phyloP scores from a whole-genome alignment of 2,329 filamentous ascomycete species.

The Orbilia javanica region DNA sequence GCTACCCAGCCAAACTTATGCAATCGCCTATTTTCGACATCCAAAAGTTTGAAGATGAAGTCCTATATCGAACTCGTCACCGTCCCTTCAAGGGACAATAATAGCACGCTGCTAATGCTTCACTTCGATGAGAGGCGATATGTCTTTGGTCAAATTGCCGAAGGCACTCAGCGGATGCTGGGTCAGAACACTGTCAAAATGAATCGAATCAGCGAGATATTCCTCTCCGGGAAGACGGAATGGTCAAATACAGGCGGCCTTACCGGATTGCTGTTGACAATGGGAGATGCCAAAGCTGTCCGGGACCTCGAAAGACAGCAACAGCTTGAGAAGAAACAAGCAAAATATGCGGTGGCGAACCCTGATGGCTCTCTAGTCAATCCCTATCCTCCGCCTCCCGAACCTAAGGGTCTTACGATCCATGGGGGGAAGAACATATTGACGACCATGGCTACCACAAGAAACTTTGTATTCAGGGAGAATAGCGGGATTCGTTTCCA shows the following conservation, averaged over 20 bases:
- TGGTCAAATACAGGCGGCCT: constrained; percentile 85
- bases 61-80: constrained; percentile 80
- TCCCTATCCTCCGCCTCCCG: constrained; percentile 34
- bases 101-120: constrained; percentile 80
- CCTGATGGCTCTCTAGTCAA: constrained; percentile 61
- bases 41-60: constrained; percentile 71
- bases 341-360: constrained; percentile 59
- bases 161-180: constrained; percentile 85
- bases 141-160: constrained; percentile 82
- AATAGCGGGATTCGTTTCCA: constrained; percentile 67
- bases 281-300: constrained; percentile 74
- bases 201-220: constrained; percentile 78
- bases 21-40: constrained; percentile 55
- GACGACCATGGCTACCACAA: constrained; percentile 83
- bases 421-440: constrained; percentile 85
- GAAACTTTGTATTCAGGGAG: constrained; percentile 89
- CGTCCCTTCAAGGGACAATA: constrained; percentile 88
- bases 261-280: constrained; percentile 84
- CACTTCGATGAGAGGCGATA: constrained; percentile 87
- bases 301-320: constrained; percentile 66
- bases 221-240: constrained; percentile 81
- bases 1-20: neutral
- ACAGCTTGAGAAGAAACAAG: constrained; percentile 66
- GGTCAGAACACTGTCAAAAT: constrained; percentile 76
- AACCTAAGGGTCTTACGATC: constrained; percentile 70